Base-by-base conservation (phyloP, 495 filamentous ascomycete species). In the Parmelia sp. region DNA sequence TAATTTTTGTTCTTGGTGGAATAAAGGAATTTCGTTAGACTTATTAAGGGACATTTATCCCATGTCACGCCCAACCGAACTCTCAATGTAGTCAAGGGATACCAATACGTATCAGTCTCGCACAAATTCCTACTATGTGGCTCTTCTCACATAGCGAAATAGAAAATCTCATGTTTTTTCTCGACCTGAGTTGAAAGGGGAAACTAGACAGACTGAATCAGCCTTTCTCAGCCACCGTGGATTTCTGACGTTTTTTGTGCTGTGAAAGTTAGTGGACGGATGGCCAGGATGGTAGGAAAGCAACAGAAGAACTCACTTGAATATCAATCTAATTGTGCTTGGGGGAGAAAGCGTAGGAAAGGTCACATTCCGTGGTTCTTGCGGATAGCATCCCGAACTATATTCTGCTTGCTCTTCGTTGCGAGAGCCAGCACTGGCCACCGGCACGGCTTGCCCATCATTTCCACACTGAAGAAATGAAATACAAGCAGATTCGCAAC, bases 351-450 rank as follows among this genome's bases (percentile, higher is more conserved):
- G 15, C 12, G n/a, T n/a, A 42, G 14, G 39, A 42, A 17, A 42
- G 1, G 19, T 42, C 39, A 42, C 39, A 19, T 42, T 19, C 3
- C 6, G 1, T 7, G 39, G 12, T 42, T 58, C 31, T 37, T 58
- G 27, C 39, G 57, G 21, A 58, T 36, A 3, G 17, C 57, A 23
- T 40, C 21, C 21, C 39, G 57, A 25, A 58, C 33, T 11, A 25
- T 37, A n/a, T 58, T 25, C 12, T 40, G 57, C 33, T 35, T 25
- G 17, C 57, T 15, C 57, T 40, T 58, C 12, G 33, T 58, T 23
- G 57, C 57, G 5, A 58, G 23, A 25, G 29, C 23, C 21, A 58
- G 57, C 57, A 58, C 36, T 5, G 57, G 57, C 57, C 57, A 37
- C 57, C 23, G 57, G 31, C 57, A 58, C 9, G 23, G 23, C 36